Evolutionary conservation across 176 grass and related monocot genomes (phyloP), one percentile per base, ranked within the genome.

Genomic region (Oryza punctata): DNA sequence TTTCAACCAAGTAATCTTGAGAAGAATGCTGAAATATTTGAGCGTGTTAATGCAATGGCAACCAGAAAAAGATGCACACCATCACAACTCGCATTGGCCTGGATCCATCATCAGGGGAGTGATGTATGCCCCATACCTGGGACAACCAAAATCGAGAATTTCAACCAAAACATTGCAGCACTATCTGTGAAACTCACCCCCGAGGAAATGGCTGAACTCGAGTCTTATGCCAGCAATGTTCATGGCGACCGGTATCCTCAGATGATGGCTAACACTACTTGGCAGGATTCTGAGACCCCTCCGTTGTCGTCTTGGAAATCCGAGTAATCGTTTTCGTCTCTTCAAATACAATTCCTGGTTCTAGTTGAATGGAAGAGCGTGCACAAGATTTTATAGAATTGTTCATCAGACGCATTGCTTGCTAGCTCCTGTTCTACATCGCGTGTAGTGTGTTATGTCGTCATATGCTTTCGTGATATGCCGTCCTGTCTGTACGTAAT

Each of bases 61-160:
- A 5, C 32, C 35, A 70, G 83, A 41, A 92, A 92, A 40, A 80
- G 87, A n/a, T 92, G 87, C 83, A 89, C 91, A 21, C 59, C 87
- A 21, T 83, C 91, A 64, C 91, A 92, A 12, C 91, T 92, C 44
- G 87, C 91, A 11, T 21, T 90, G 60, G 91, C 91, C 1, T 92
- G 91, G 91, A 84, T 92, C 73, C 90, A 89, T 27, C 87, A 92
- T 30, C 82, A 86, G 37, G 90, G 87, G 28, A 79, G 9, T 6
- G 83, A 92, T 61, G 82, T 86, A 10, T 85, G 74, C 70, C 90
- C 87, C 32, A 92, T 87, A 30, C 87, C 87, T 3, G 91, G 87
- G 1, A 90, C 91, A 47, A 92, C 91, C 29, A 92, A 84, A 76
- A 63, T 89, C 0, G 81, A 77, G 26, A 89, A 92, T 13, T 89